Evolutionary conservation across 1,139 yeast species (phyloP), one percentile per base, ranked within the genome.

Genomic region (Nadsonia commutata): DNA sequence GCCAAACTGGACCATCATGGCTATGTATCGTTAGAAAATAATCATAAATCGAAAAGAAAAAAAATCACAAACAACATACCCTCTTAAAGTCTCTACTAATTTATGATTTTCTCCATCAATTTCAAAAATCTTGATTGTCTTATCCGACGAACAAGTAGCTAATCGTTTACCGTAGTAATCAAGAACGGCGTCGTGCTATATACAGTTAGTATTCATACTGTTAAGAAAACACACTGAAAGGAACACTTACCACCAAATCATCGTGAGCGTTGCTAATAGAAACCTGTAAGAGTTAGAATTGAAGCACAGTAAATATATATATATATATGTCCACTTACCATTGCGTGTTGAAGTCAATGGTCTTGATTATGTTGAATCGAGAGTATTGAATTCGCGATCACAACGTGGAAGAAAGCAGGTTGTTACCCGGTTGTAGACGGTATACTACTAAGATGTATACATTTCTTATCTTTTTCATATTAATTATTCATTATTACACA

Each of bases 1-100:
- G 95, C 98, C 99, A 93, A 41, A 93, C 96, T 9, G 98, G 97
- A 19, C 98, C 98, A 51, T 86, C 95, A 62, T 90, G 99, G 23
- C 67, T 57, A 43, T 36, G 20, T 36, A 11, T 31, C 39, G 21
- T 31, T 23, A 20, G 23, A 37, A 36, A 16, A 18, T 18, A 21
- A 9, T 4, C 16, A 8, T 19, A 19, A 31, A 9, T 9, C 11
- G 13, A 19, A 38, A 8, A 9, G 31, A 17, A 5, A 18, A 16
- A 20, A 19, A 71, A 52, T 17, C 47, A 56, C 59, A n/a, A n/a
- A n/a, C n/a, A n/a, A n/a, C n/a, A n/a, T n/a, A n/a, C n/a, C 95
- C 76, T 57, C 73, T 65, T 52, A 90, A 69, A 1, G 97, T 86
- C 52, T 86, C 95, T 27, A 80, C 70, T 44, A 86, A 68, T 58